These are phyloP conservation scores for Botrytis squamosa DNA, from an alignment of 2,329 filamentous ascomycete genomes.

Conservation along the genomic window DNA sequence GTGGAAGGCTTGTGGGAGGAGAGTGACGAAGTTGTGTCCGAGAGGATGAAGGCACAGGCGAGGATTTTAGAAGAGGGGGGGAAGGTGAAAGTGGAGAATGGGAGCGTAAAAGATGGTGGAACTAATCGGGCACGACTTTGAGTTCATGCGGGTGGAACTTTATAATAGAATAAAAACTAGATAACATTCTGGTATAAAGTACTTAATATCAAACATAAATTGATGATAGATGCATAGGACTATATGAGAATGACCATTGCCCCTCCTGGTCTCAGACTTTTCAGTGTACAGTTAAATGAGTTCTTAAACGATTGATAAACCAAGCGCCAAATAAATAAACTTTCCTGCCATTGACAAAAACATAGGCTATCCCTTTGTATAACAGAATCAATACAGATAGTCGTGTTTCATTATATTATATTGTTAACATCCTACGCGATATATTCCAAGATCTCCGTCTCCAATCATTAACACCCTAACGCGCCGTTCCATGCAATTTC, in stretches of 20 bases:
- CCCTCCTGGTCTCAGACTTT: no score
- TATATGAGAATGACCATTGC: not conserved
- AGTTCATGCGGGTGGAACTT: slow-evolving; percentile 18
- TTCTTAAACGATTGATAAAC: not conserved
- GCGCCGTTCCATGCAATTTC: slow-evolving; percentile 21
- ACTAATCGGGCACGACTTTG: slow-evolving; percentile 39
- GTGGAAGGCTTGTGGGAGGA: slow-evolving; percentile 47
- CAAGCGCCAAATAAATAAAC: not conserved
- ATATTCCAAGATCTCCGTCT: not conserved
- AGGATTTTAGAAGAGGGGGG: slow-evolving; percentile 23
- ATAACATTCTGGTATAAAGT: not conserved
- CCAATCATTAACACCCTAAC: slow-evolving; percentile 13
- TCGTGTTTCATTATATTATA: slow-evolving; percentile 6
- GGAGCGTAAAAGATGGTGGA: slow-evolving; percentile 31
- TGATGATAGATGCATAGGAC: not conserved
- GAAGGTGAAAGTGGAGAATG: not conserved
- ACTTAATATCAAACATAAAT: not conserved
- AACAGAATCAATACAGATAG: not conserved
- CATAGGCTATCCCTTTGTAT: not conserved
- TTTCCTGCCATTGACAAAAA: not conserved
- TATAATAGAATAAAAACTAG: not conserved
- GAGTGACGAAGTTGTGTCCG: slow-evolving; percentile 45
- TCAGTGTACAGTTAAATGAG: not conserved
- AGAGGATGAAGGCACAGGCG: slow-evolving; percentile 40
- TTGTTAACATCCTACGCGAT: not conserved